Evolutionary conservation across 2,329 filamentous ascomycete genomes (phyloP).

Genomic region (Sporothrix luriei): DNA sequence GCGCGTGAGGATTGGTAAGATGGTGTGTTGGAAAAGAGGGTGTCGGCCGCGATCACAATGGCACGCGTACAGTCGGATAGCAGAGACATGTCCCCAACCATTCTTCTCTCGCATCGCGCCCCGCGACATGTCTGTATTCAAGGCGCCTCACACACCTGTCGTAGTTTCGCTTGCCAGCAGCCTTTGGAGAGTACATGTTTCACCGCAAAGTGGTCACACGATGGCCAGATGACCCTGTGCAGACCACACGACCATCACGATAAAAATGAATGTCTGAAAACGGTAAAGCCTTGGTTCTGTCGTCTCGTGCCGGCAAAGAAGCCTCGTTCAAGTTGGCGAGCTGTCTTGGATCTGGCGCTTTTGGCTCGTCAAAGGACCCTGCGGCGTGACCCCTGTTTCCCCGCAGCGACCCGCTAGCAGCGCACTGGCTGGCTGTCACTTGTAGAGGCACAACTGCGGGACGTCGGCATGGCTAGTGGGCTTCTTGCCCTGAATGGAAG

Average conservation of each 20-base stretch:
- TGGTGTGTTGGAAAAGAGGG: neutral
- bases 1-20: neutral
- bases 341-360: neutral
- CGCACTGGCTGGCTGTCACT: constrained; percentile 12
- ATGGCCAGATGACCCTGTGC: neutral
- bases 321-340: neutral
- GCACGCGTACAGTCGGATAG: neutral
- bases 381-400: constrained; percentile 6
- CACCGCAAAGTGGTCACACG: constrained; percentile 11
- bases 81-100: neutral
- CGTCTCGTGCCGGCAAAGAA: constrained; percentile 6
- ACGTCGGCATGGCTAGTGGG: constrained; percentile 26
- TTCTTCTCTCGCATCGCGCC: too few species aligned
- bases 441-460: neutral
- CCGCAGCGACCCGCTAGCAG: neutral
- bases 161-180: neutral
- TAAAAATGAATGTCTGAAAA: neutral
- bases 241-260: neutral
- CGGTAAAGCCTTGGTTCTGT: neutral
- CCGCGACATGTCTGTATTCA: neutral
- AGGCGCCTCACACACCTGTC: neutral
- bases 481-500: constrained; percentile 17
- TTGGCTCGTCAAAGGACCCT: neutral
- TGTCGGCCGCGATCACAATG: neutral
- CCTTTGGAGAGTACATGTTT: neutral